phyloP scores from a whole-genome alignment of 208 protist species.

The Polymyxa betae region DNA sequence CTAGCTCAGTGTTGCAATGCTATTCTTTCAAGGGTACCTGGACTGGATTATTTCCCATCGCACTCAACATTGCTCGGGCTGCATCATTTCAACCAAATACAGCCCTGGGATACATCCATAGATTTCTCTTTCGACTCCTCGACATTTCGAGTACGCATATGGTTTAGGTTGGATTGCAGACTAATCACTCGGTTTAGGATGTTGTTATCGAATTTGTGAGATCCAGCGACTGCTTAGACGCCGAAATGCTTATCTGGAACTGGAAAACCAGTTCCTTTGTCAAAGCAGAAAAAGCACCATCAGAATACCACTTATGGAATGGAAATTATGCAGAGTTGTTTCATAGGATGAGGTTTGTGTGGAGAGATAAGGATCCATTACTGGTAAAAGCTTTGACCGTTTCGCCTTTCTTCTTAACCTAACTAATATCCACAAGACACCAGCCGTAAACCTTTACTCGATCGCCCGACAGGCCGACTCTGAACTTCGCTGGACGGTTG shows the following conservation, averaged over 20 bases:
- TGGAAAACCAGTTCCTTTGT: not conserved
- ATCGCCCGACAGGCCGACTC: not conserved
- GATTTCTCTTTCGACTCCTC: not conserved
- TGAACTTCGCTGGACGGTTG: not conserved
- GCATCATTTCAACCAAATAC: not conserved
- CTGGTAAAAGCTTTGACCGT: not conserved
- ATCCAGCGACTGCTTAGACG: not conserved
- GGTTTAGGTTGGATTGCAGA: not conserved
- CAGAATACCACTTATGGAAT: not conserved
- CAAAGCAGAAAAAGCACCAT: not conserved
- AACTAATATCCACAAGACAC: not conserved
- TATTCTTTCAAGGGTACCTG: not conserved
- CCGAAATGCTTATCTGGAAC: not conserved
- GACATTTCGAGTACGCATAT: not conserved
- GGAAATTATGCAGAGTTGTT: not conserved
- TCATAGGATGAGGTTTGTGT: not conserved
- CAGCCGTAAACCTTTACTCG: not conserved
- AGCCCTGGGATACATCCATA: not conserved
- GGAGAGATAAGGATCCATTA: not conserved
- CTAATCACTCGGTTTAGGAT: not conserved
- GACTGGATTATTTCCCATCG: not conserved
- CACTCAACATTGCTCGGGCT: not conserved
- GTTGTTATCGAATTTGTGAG: not conserved
- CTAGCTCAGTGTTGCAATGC: not conserved
- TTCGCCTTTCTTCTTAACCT: not conserved